phyloP scores from a whole-genome alignment of 345 rosid genomes.

The Salix dunnii region DNA sequence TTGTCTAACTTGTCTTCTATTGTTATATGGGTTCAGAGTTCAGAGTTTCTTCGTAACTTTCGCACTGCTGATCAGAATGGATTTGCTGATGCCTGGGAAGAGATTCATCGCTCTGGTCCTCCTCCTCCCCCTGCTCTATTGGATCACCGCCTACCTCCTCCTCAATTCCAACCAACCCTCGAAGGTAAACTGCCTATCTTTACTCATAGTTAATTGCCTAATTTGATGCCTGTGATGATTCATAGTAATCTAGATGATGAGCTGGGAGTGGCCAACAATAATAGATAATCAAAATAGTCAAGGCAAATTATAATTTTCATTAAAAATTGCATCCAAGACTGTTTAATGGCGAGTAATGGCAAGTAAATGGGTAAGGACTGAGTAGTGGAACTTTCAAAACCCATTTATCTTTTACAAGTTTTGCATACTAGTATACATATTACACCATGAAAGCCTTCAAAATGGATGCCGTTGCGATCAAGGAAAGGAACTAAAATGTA shows the following conservation, averaged over 20 bases:
- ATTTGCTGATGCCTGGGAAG: conserved; percentile 77
- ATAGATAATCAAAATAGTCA: neutral
- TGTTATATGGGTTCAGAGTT: conserved; percentile 38
- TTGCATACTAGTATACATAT: neutral
- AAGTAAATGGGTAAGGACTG: neutral
- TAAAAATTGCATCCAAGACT: neutral
- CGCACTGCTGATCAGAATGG: conserved; percentile 69
- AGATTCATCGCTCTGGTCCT: conserved; percentile 44
- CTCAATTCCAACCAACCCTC: conserved; percentile 51
- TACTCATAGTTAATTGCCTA: neutral
- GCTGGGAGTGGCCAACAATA: neutral
- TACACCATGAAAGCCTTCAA: neutral
- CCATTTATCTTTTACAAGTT: neutral
- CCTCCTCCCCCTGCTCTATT: conserved; percentile 28
- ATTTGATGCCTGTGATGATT: too few relatives aligned
- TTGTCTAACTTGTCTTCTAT: neutral
- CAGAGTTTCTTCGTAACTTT: conserved; percentile 70
- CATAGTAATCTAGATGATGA: neutral
- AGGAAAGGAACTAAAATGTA: neutral
- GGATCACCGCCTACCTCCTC: conserved; percentile 29
- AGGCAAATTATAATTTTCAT: neutral
- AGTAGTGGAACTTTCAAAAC: neutral
- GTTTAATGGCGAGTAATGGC: neutral
- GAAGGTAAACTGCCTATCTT: conserved; percentile 46
- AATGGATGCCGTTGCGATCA: neutral